Evolutionary conservation across 1,139 yeast genomes (phyloP).

Genomic region (Blastobotrys petasosporus): DNA sequence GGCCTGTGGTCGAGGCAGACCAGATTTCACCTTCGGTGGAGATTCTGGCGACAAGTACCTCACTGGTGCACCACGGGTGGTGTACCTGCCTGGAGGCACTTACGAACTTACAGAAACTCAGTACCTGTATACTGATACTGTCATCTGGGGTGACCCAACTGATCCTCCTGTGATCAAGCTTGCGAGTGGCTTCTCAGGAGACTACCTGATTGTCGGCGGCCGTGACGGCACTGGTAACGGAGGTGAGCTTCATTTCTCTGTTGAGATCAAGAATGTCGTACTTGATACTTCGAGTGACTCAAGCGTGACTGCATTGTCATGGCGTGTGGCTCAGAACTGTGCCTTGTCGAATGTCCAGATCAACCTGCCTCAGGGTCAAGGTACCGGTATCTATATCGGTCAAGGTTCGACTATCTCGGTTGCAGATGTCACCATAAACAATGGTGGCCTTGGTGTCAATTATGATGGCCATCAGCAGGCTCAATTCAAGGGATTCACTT

Average conservation of each 20-base stretch:
- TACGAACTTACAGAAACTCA: slow-evolving; percentile 10
- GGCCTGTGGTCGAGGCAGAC: too few species aligned
- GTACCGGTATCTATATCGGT: too few species aligned
- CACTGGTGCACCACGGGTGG: slow-evolving; percentile 14
- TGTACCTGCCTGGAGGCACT: slow-evolving; percentile 15
- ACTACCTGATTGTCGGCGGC: slow-evolving; percentile 9
- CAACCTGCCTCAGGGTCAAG: slow-evolving; percentile 5
- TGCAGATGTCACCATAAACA: slow-evolving; percentile 13
- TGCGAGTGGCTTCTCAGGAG: slow-evolving; percentile 7
- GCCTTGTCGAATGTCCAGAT: slow-evolving; percentile 11
- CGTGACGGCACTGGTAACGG: not conserved
- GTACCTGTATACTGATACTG: slow-evolving; percentile 12
- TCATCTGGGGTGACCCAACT: slow-evolving; percentile 12
- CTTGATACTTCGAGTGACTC: slow-evolving; percentile 11
- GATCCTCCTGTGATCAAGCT: slow-evolving; percentile 10
- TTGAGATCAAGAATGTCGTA: slow-evolving; percentile 11
- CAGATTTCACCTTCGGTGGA: too few species aligned
- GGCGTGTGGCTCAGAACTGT: slow-evolving; percentile 16
- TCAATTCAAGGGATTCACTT: slow-evolving; percentile 9
- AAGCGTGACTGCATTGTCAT: slow-evolving; percentile 8
- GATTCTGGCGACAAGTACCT: too few species aligned
- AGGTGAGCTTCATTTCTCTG: slow-evolving; percentile 10
- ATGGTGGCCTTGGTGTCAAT: slow-evolving; percentile 15
- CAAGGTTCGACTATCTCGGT: slow-evolving; percentile 5
- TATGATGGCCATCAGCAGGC: slow-evolving; percentile 16